Conservation (phyloP, 1,139 yeast genomes). For the Yamadazyma dushanensis region DNA sequence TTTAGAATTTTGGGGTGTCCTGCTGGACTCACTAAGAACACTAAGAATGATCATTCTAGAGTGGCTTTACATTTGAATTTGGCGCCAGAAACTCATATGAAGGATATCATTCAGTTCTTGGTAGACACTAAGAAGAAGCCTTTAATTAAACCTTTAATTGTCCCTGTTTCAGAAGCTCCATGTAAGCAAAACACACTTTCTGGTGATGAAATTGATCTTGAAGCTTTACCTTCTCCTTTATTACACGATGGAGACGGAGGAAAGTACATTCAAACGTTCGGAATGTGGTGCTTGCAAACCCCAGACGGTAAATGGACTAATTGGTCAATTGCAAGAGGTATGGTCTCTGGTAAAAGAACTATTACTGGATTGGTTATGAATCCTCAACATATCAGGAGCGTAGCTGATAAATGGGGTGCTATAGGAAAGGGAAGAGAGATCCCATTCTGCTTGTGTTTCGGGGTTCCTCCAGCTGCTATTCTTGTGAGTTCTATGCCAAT, state of each 20-base stretch:
- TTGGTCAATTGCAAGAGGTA: too few relatives aligned
- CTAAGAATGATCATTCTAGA: slow-evolving; percentile 3
- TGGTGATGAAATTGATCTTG: slow-evolving; percentile 2
- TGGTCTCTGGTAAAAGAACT: too few relatives aligned
- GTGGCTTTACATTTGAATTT: slow-evolving; percentile 3
- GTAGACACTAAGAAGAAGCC: neutral
- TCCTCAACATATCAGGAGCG: too few relatives aligned
- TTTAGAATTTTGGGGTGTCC: slow-evolving; percentile 3
- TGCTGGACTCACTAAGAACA: slow-evolving; percentile 1
- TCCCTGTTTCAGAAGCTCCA: neutral
- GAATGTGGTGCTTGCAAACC: too few relatives aligned
- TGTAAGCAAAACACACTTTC: slow-evolving; percentile 1
- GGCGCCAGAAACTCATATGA: slow-evolving; percentile 1
- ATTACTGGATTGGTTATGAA: too few relatives aligned
- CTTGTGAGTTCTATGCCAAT: slow-evolving; percentile 4
- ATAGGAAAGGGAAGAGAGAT: slow-evolving; percentile 1
- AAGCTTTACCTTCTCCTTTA: too few relatives aligned
- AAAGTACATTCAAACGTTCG: too few relatives aligned
- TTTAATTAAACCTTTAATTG: neutral
- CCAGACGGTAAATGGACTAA: too few relatives aligned
- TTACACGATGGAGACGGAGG: too few relatives aligned
- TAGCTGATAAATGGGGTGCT: too few relatives aligned
- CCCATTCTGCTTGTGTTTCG: slow-evolving; percentile 3
- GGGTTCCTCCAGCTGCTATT: slow-evolving; percentile 4
- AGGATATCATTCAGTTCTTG: slow-evolving; percentile 1